Percentiles rank a stretch among this genome's conserved stretches.
Conservation (phyloP, 352 stramenopile genomes). For the Pythium utonaiense region DNA sequence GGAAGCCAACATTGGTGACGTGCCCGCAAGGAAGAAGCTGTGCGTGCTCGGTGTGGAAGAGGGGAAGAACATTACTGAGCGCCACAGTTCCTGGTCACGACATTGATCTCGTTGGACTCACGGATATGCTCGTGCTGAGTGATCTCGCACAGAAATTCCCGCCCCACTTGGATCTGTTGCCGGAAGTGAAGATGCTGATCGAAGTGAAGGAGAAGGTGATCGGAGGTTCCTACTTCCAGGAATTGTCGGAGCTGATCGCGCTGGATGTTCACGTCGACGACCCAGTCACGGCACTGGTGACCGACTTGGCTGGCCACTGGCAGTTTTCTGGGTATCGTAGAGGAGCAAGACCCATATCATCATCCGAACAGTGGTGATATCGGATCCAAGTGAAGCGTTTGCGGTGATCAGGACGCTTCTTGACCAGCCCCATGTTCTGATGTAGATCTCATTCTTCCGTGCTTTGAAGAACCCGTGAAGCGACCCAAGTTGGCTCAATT, state of each 20-base stretch:
- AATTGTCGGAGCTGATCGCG: constrained; percentile 39
- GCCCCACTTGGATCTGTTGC: constrained; percentile 23
- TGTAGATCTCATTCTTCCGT: constrained; percentile 31
- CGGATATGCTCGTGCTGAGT: constrained; percentile 41
- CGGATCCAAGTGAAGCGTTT: no score
- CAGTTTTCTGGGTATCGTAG: constrained; percentile 43
- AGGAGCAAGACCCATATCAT: constrained; percentile 16
- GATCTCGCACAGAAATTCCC: constrained; percentile 17
- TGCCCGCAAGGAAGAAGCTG: constrained; percentile 31
- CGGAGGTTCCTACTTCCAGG: constrained; percentile 26
- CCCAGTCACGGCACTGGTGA: constrained; percentile 43
- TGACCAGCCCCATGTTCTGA: constrained; percentile 16
- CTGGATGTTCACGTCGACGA: constrained; percentile 36
- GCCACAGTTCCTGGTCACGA: constrained; percentile 28
- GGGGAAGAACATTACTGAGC: no score
- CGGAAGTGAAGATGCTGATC: constrained; percentile 42
- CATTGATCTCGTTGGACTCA: constrained; percentile 35
- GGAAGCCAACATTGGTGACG: constrained; percentile 33
- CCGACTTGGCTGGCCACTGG: constrained; percentile 30
- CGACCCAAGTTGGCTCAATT: constrained; percentile 29
- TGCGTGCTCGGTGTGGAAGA: constrained; percentile 37
- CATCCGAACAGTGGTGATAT: constrained; percentile 22
- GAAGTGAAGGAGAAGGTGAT: constrained; percentile 42
- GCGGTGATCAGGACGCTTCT: constrained; percentile 33
- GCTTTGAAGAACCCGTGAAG: constrained; percentile 31